Evolutionary conservation across 2,329 filamentous ascomycete genomes (phyloP), one percentile per base, ranked within the genome.

Genomic region (Nigrograna mackinnonii): DNA sequence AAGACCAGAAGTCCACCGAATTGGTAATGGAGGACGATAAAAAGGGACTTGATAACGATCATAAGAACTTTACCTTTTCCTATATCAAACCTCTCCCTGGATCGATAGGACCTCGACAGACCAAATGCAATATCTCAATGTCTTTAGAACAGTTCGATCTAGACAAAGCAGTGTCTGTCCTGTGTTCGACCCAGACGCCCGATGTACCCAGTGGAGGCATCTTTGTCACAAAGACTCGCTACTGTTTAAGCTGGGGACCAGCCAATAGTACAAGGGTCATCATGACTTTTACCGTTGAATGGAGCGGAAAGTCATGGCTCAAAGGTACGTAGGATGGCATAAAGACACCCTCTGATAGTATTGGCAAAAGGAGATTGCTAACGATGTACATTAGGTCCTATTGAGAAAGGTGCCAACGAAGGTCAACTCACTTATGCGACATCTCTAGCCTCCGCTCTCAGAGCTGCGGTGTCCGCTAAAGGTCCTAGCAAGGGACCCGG

Each of bases 271-370:
- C 95, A 1, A 82, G 91, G 20, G 73, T 99, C 21, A 83, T 94
- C 48, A 86, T 92, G 72, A 96, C 86, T 54, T 96, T 90, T 66
- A 86, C 84, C 2, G 88, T 96, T 32, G 95, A 99, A 62, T 99
- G 95, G 95, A 86, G 86, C 3, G 91, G 91, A 57, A 99, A 97
- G 78, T 96, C 91, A 74, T 99, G 94, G 94, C 74, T 99, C 34
- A 96, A 94, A 75, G 89, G 91, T 95, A 75, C 64, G 76, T 36
- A n/a, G n/a, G n/a, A n/a, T n/a, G n/a, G n/a, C n/a, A n/a, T n/a
- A n/a, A n/a, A n/a, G n/a, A n/a, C n/a, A n/a, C n/a, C 16, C 11
- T 17, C 16, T 6, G 19, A 13, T 36, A 2, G 18, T 4, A 11
- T 20, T 21, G 17, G 3, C 11, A 21, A 3, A 17, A 13, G 7